Base-by-base conservation (phyloP, 257 asterid species). In the Primulina huaijiensis region DNA sequence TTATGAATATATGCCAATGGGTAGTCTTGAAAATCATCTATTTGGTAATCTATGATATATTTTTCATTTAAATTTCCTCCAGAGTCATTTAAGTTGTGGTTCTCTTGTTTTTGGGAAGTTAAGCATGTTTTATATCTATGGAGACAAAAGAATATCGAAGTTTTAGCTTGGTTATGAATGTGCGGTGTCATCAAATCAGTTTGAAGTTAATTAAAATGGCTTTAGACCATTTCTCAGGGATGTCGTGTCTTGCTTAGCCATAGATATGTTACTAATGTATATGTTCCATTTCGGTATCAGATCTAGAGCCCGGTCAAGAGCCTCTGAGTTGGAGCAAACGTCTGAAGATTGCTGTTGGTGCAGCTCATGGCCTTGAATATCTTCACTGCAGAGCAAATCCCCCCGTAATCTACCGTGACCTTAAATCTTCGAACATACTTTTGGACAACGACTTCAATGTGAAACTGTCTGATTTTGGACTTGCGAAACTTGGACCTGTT, bases 1-100 rank as follows among this genome's bases (percentile, higher is more conserved):
- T 61, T 90, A 92, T 7, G 98, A 92, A 84, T 92, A 72, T 79
- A 92, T 90, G 98, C 82, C 95, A 14, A 79, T 76, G 98, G 96
- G 95, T 23, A 90, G 98, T 84, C 84, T 90, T 71, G 98, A 92
- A 75, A 76, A 84, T 79, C 98, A 92, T 82, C 86, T 90, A 59
- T 90, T 90, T 53, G 97, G 97, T 92, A 92, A 62, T 74, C 29
- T 5, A 55, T 53, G 25, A 6, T 35, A 33, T 29, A 2, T 31
- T 20, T 63, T 14, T 50, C 7, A 17, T 50, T 14, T 14, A 16
- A 17, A 16, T 16, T 4, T 50, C 16, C 21, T 50, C 21, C 20
- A 14, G 7, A 12, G 8, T 16, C 20, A 6, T 50, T 50, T 6
- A 50, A 50, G 21, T 50, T 50, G 3, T 14, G n/a, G 57, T 50